phyloP scores from a whole-genome alignment of 2,329 filamentous ascomycete genomes.

The Dothideomycetidae sp. region DNA sequence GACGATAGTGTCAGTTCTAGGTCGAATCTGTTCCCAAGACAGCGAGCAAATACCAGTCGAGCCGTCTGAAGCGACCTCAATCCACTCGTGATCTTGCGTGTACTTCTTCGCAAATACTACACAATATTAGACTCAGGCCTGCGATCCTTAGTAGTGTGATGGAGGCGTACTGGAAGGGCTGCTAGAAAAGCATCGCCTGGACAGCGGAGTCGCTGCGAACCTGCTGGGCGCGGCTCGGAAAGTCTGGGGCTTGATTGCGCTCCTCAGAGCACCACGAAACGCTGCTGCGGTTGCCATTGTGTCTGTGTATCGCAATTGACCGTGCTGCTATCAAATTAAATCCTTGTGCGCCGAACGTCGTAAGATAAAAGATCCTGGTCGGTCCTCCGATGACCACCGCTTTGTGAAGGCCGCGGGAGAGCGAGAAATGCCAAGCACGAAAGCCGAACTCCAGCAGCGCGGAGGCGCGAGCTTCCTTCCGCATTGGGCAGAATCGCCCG shows the following conservation, averaged over 20 bases:
- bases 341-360: too few relatives aligned
- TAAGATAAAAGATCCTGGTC: too few relatives aligned
- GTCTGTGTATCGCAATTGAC: neutral
- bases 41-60: conserved; percentile 74
- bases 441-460: too few relatives aligned
- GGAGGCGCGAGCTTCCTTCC: neutral
- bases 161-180: conserved; percentile 7
- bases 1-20: too few relatives aligned
- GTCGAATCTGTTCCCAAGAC: too few relatives aligned
- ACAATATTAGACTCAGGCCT: neutral
- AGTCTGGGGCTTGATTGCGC: conserved; percentile 2
- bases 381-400: too few relatives aligned
- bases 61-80: conserved; percentile 71
- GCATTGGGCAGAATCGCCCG: neutral
- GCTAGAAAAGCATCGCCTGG: conserved; percentile 7
- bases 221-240: conserved; percentile 2
- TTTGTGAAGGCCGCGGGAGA: too few relatives aligned
- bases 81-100: conserved; percentile 97
- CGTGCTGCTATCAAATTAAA: too few relatives aligned
- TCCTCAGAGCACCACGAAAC: conserved; percentile 10
- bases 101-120: conserved; percentile 63
- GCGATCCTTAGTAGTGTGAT: neutral
- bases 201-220: conserved; percentile 5
- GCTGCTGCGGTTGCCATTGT: conserved; percentile 12
- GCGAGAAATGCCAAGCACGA: too few relatives aligned